These are phyloP conservation scores for Fusarium ramigenum DNA, from an alignment of 2,329 filamentous ascomycete species.

Conservation along the genomic window DNA sequence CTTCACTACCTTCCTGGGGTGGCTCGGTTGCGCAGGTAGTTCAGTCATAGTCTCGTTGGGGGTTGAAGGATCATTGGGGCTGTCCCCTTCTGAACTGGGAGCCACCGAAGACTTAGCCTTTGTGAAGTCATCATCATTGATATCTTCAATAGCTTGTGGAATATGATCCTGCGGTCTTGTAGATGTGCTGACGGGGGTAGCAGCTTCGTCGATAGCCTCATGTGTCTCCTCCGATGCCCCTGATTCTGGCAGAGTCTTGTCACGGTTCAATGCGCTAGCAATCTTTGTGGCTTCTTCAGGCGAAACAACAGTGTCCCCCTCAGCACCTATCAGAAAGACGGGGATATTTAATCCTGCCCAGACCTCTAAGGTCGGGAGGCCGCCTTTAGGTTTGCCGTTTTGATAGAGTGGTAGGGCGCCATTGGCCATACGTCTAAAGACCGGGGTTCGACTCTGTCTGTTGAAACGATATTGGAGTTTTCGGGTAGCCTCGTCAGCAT, in stretches of 20 bases:
- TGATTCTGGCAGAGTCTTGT: conserved; percentile 7
- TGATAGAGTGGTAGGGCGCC: conserved; percentile 73
- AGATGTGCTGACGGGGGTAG: conserved; percentile 57
- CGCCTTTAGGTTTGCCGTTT: conserved; percentile 63
- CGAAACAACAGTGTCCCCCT: conserved; percentile 80
- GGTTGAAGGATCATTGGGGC: conserved; percentile 57
- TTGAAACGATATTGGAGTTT: conserved; percentile 80
- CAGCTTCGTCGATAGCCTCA: conserved; percentile 54
- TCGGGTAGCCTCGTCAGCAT: conserved; percentile 72
- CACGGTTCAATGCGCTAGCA: conserved; percentile 50
- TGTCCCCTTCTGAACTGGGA: conserved; percentile 48
- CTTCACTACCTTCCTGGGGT: conserved; percentile 68
- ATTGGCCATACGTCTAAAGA: conserved; percentile 83
- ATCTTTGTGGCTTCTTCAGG: conserved; percentile 77
- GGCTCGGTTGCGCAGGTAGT: conserved; percentile 59
- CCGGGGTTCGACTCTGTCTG: conserved; percentile 80
- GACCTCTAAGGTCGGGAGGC: conserved; percentile 72
- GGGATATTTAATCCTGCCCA: conserved; percentile 81
- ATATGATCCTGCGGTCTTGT: conserved; percentile 44
- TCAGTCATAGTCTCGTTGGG: conserved; percentile 53
- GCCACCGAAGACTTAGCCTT: conserved; percentile 31
- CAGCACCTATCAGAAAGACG: conserved; percentile 80
- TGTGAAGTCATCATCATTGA: conserved; percentile 41
- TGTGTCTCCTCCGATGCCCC: conserved; percentile 42
- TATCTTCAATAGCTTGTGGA: conserved; percentile 49